Evolutionary conservation across 2,329 filamentous ascomycete genomes (phyloP).

Genomic region (Colletotrichum karsti): DNA sequence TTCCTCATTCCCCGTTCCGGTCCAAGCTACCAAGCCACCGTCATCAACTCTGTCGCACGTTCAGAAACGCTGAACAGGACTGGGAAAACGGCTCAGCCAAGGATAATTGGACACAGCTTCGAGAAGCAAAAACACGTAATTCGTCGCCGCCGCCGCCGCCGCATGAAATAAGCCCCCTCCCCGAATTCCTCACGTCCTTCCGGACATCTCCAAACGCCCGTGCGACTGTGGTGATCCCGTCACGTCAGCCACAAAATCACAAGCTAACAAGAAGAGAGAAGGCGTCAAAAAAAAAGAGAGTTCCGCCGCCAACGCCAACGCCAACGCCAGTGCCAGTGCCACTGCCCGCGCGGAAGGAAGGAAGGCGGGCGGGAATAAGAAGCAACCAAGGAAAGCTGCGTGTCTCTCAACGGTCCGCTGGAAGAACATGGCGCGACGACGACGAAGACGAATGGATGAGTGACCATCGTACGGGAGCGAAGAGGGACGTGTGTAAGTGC

Average conservation of each 20-base stretch:
- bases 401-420: neutral
- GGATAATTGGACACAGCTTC: neutral
- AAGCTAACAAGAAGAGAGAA: neutral
- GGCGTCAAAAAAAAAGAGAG: too few relatives aligned
- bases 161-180: constrained; percentile 4
- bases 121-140: too few relatives aligned
- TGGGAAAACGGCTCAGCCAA: neutral
- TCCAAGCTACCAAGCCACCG: neutral
- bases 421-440: neutral
- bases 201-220: constrained; percentile 30
- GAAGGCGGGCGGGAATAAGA: too few relatives aligned
- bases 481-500: too few relatives aligned
- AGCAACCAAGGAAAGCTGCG: too few relatives aligned
- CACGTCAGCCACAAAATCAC: constrained; percentile 26
- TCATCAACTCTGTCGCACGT: neutral
- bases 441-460: neutral
- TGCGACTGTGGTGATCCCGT: constrained; percentile 5
- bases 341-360: too few relatives aligned
- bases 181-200: constrained; percentile 20
- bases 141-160: neutral
- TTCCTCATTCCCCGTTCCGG: neutral
- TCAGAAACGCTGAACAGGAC: constrained; percentile 6
- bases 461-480: neutral
- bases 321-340: too few relatives aligned
- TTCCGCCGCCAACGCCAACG: too few relatives aligned